phyloP scores from a whole-genome alignment of 2,329 filamentous ascomycete genomes.

The Trichoderma aggressivum region DNA sequence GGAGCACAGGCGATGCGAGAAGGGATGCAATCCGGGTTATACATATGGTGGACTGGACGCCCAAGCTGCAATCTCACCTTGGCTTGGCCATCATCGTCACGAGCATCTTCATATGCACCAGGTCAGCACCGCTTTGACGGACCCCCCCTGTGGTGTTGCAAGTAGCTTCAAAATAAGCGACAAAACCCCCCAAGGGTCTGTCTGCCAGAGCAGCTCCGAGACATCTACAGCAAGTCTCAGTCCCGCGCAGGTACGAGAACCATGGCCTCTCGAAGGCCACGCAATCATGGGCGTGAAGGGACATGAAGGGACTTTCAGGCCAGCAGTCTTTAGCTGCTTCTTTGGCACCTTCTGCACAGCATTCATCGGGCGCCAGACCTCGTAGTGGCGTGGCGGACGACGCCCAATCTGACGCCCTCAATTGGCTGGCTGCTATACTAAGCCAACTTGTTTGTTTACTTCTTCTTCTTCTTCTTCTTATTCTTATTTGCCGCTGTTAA shows the following conservation, averaged over 20 bases:
- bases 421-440: background rate
- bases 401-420: background rate
- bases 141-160: background rate
- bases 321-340: background rate
- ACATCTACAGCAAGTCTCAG: conserved; percentile 3
- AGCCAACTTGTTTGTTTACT: background rate
- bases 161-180: conserved; percentile 4
- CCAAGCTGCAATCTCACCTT: background rate
- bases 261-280: background rate
- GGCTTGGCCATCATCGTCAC: background rate
- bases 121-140: background rate
- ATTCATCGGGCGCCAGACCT: background rate
- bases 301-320: background rate
- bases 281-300: background rate
- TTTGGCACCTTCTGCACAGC: background rate
- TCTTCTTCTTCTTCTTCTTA: background rate
- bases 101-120: background rate
- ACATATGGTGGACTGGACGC: background rate
- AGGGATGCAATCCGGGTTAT: background rate
- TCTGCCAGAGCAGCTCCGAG: background rate
- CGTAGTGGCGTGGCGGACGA: background rate
- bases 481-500: background rate
- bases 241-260: conserved; percentile 11
- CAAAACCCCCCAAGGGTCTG: background rate
- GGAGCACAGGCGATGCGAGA: background rate